A percentile compares a stretch with the other conserved stretches of the same genome.
Conservation (phyloP, 306 rosid genomes). For the Begonia loranthoides region DNA sequence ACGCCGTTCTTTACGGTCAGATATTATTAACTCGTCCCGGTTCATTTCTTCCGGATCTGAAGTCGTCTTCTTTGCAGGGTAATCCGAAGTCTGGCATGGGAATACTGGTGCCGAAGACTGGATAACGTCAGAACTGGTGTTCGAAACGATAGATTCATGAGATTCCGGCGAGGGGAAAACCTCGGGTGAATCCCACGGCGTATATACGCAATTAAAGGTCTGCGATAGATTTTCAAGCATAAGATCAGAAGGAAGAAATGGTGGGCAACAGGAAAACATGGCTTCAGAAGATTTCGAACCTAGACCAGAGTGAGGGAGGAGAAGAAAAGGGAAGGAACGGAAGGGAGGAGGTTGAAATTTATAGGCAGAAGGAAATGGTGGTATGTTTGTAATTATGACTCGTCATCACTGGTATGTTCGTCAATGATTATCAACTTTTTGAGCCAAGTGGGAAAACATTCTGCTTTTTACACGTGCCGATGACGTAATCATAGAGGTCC, state of each 20-base stretch:
- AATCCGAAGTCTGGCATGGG: constrained; percentile 20
- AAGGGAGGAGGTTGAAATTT: constrained; percentile 39
- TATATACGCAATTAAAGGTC: constrained; percentile 21
- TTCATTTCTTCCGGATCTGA: not conserved
- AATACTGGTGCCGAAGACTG: constrained; percentile 8
- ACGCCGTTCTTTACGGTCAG: constrained; percentile 46
- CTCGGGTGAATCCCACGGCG: constrained; percentile 43
- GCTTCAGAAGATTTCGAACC: constrained; percentile 7
- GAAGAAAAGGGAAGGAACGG: constrained; percentile 77
- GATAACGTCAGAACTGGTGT: constrained; percentile 22
- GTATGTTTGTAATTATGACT: constrained; percentile 3
- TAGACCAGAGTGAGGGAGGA: constrained; percentile 24
- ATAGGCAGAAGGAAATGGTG: not conserved
- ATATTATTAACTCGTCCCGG: constrained; percentile 3
- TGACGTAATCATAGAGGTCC: constrained; percentile 31
- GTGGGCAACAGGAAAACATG: constrained; percentile 45
- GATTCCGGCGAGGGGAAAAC: constrained; percentile 11
- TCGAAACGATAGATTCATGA: constrained; percentile 20
- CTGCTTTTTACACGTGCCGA: constrained; percentile 31
- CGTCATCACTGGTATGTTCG: constrained; percentile 19
- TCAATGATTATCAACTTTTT: constrained; percentile 1
- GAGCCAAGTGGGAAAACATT: not conserved
- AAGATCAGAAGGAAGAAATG: constrained; percentile 24
- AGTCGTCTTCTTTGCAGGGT: not conserved
- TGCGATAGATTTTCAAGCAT: constrained; percentile 28